Evolutionary conservation across 2,329 filamentous ascomycete species (phyloP), one percentile per base, ranked within the genome.

Genomic region (Pseudonectria foliicola): DNA sequence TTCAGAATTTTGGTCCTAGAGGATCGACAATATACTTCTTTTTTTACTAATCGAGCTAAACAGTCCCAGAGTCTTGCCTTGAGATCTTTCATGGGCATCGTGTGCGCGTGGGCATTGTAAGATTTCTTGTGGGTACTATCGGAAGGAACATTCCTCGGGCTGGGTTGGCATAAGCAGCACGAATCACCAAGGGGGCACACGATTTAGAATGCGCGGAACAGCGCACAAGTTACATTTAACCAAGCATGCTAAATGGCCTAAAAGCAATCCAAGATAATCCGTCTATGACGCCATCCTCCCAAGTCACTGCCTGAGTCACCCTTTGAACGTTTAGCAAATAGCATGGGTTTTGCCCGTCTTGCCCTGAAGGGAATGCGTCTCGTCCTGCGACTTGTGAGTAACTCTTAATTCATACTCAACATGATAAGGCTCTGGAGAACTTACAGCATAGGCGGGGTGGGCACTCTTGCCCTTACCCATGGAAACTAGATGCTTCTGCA

Each of bases 301-400:
- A 28, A 42, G 16, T 32, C 8, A 34, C 33, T 40, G 34, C 28
- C 37, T 33, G 24, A 36, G n/a, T 37, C 34, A 11, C 25, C 23
- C 14, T 37, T 39, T 35, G 46, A 43, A 37, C 25, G 14, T 34
- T 50, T 76, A 95, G 64, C 89, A 95, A 39, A 93, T 70, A 26
- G 77, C 81, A 61, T 95, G 89, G 2, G 87, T 90, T 75, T 95
- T 95, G 36, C 87, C 89, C 38, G 77, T 76, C 75, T 92, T 89
- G 12, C 85, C 89, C 65, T 94, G 86, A 48, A 96, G 66, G 38
- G 83, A 90, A 63, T 96, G 90, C 49, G 77, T 76, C 66, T 95
- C 88, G 44, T 82, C 76, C 63, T 80, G 60, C 43, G 34, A 1
- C 0, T 0, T 13, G 31, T 39, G 35, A 47, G 43, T 43, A 33